Evolutionary conservation across 2,329 filamentous ascomycete genomes (phyloP).

Genomic region (Diaporthe capsici): DNA sequence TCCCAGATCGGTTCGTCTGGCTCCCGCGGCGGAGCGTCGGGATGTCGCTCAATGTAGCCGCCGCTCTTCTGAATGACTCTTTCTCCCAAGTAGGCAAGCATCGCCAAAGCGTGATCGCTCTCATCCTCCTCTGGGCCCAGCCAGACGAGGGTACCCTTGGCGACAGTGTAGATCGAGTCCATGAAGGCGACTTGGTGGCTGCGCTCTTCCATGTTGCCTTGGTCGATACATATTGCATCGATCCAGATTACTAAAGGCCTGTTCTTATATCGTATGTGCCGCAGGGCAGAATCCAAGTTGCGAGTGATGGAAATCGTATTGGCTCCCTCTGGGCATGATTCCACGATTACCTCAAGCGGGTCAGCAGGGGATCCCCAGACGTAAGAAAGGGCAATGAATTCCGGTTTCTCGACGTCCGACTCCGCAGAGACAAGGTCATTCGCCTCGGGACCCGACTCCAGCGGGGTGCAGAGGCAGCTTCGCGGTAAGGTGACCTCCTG

Average conservation of each 20-base stretch:
- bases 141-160: not conserved
- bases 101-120: not conserved
- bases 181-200: constrained; percentile 8
- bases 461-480: not conserved
- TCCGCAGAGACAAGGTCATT: not conserved
- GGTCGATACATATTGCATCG: constrained; percentile 13
- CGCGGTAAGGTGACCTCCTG: not conserved
- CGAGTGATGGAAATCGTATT: not conserved
- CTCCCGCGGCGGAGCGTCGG: not conserved
- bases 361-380: constrained; percentile 9
- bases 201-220: not conserved
- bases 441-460: not conserved
- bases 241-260: not conserved
- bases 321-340: not conserved
- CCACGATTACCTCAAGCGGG: not conserved
- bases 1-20: not conserved
- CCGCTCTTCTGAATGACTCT: not conserved
- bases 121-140: not conserved
- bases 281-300: not conserved
- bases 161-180: not conserved
- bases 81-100: not conserved
- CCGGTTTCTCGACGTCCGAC: not conserved
- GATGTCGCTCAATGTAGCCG: not conserved
- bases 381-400: not conserved
- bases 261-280: not conserved